Conservation (phyloP, 805 yeast species). For the Candida michaelii region DNA sequence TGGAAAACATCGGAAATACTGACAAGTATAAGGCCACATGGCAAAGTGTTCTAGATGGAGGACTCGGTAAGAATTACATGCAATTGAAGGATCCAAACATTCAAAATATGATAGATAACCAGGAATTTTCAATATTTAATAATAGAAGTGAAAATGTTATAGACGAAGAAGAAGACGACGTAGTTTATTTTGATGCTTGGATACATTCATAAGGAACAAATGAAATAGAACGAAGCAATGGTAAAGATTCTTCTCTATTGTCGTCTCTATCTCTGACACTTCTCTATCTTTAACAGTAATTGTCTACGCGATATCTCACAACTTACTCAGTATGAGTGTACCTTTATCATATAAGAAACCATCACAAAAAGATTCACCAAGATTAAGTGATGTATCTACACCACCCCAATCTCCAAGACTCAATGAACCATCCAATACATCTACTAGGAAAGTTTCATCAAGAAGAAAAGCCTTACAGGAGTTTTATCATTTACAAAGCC, state of each 20-base stretch:
- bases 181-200: slow-evolving; percentile 18
- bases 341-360: slow-evolving; percentile 33
- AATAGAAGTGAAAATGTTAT: slow-evolving; percentile 15
- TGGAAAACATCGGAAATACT: slow-evolving; percentile 58
- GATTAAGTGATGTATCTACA: background rate
- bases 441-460: slow-evolving; percentile 34
- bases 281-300: too few relatives aligned
- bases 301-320: too few relatives aligned
- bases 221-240: too few relatives aligned
- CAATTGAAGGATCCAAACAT: slow-evolving; percentile 2
- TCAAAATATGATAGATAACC: slow-evolving; percentile 5
- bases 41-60: slow-evolving; percentile 75
- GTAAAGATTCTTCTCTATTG: too few relatives aligned
- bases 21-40: slow-evolving; percentile 78
- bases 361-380: slow-evolving; percentile 1
- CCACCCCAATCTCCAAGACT: slow-evolving; percentile 4
- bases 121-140: slow-evolving; percentile 15
- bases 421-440: slow-evolving; percentile 8
- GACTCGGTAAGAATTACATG: slow-evolving; percentile 38
- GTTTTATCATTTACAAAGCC: slow-evolving; percentile 34
- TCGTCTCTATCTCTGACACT: too few relatives aligned
- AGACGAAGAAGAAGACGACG: slow-evolving; percentile 18
- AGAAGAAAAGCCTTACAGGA: slow-evolving; percentile 44
- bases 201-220: slow-evolving; percentile 6
- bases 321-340: slow-evolving; percentile 10